Conservation (phyloP, 2,329 filamentous ascomycete genomes). For the Chaetomium sp. region DNA sequence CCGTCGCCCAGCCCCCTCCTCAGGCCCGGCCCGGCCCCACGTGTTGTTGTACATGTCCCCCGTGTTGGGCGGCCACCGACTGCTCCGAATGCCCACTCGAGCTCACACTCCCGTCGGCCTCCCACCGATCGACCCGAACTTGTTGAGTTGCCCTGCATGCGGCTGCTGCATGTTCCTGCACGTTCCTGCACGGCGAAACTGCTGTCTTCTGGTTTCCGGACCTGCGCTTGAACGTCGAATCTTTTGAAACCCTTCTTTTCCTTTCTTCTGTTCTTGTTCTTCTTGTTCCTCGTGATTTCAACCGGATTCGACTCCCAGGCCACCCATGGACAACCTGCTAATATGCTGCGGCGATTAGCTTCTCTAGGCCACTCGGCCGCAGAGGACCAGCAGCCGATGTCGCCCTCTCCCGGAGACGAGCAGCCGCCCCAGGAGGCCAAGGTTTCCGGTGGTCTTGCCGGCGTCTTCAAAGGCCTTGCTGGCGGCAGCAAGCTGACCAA, state of each 20-base stretch:
- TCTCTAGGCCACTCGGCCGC: constrained; percentile 37
- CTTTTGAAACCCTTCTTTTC: neutral
- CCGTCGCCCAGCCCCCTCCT: neutral
- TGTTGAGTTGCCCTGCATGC: constrained; percentile 20
- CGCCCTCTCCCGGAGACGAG: constrained; percentile 53
- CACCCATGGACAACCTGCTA: constrained; percentile 25
- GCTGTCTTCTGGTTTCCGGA: constrained; percentile 8
- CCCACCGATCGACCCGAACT: constrained; percentile 2
- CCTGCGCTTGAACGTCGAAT: constrained; percentile 13
- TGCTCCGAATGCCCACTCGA: neutral
- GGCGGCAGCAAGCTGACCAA: constrained; percentile 46
- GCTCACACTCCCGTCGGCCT: neutral
- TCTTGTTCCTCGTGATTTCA: neutral
- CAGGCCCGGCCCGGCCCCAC: neutral
- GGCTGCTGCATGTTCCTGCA: constrained; percentile 26
- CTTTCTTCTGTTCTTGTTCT: neutral
- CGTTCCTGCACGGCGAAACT: constrained; percentile 15
- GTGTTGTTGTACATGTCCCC: constrained; percentile 1
- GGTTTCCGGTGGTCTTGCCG: constrained; percentile 51
- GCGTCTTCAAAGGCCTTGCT: constrained; percentile 58
- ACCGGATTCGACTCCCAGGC: neutral
- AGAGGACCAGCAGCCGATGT: constrained; percentile 49
- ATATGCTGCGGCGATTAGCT: constrained; percentile 40
- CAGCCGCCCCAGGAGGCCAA: constrained; percentile 48
- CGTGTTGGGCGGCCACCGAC: neutral